These are phyloP conservation scores for Colletotrichum tofieldiae DNA, from an alignment of 2,329 filamentous ascomycete species.

Conservation along the genomic window DNA sequence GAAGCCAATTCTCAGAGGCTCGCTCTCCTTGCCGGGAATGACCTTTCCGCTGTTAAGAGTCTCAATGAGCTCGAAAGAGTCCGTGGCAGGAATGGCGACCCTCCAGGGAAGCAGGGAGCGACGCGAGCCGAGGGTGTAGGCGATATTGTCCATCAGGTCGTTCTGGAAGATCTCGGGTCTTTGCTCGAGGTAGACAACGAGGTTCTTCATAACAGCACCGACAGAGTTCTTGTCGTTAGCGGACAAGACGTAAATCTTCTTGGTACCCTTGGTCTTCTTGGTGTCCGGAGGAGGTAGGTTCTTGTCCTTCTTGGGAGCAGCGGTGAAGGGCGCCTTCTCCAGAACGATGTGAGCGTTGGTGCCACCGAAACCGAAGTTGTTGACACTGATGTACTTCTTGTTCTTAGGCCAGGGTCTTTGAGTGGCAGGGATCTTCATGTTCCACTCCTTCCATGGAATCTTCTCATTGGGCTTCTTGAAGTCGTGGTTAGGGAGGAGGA, in stretches of 20 bases:
- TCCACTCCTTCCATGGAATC: constrained; percentile 66
- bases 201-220: constrained; percentile 49
- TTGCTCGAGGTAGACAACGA: constrained; percentile 59
- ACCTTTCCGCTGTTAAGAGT: constrained; percentile 56
- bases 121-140: constrained; percentile 42
- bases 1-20: constrained; percentile 48
- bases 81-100: constrained; percentile 49
- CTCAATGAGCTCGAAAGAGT: constrained; percentile 44
- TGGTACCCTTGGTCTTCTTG: constrained; percentile 28
- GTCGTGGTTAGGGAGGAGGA: constrained; percentile 66
- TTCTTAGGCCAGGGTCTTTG: constrained; percentile 63
- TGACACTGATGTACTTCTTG: constrained; percentile 67
- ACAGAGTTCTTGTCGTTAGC: constrained; percentile 56
- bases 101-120: constrained; percentile 39
- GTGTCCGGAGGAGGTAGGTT: constrained; percentile 33
- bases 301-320: constrained; percentile 41
- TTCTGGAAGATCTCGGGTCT: constrained; percentile 60
- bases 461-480: constrained; percentile 65
- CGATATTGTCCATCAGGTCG: constrained; percentile 53
- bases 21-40: constrained; percentile 54
- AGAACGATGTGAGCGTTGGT: constrained; percentile 63
- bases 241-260: constrained; percentile 61
- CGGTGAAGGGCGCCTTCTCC: constrained; percentile 54
- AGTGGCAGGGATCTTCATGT: constrained; percentile 62
- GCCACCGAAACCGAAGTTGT: constrained; percentile 63